Conservation (phyloP, 768 basidiomycete species). For the Termitomyces sp. region DNA sequence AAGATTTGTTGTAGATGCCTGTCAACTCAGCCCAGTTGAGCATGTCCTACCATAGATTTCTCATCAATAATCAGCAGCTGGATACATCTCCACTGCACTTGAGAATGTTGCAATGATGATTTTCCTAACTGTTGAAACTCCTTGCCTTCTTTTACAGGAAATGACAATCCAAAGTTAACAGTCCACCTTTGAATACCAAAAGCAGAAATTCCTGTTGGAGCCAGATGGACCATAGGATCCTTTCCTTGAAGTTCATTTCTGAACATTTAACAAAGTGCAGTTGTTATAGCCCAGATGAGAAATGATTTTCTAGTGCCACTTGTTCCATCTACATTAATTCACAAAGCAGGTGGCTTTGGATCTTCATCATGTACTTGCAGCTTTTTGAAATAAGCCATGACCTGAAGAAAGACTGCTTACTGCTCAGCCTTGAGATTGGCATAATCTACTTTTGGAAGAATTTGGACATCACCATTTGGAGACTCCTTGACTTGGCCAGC, state of each 20-base stretch:
- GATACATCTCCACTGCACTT: background rate
- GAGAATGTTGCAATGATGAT: background rate
- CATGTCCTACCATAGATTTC: conserved; percentile 23
- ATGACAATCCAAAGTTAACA: conserved; percentile 4
- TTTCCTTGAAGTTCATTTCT: conserved; percentile 7
- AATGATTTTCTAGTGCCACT: conserved; percentile 26
- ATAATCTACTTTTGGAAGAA: conserved; percentile 14
- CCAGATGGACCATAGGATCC: conserved; percentile 17
- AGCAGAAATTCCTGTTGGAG: conserved; percentile 12
- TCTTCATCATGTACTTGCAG: background rate
- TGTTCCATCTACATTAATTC: conserved; percentile 24
- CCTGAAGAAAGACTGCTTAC: conserved; percentile 6
- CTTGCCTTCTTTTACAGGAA: conserved; percentile 1
- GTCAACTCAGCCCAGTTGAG: conserved; percentile 16
- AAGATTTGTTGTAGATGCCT: conserved; percentile 12
- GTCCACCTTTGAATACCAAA: conserved; percentile 22
- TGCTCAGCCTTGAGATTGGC: conserved; percentile 7
- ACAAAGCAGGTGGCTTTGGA: conserved; percentile 2
- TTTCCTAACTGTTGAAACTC: background rate
- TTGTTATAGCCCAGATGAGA: conserved; percentile 21
- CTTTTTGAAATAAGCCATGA: conserved; percentile 10
- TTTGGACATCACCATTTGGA: conserved; percentile 20
- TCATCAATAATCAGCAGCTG: conserved; percentile 21
- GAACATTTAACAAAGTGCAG: conserved; percentile 14
- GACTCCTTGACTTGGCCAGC: conserved; percentile 15